Conservation (phyloP, 1,139 yeast species). For the Geotrichum australiense region DNA sequence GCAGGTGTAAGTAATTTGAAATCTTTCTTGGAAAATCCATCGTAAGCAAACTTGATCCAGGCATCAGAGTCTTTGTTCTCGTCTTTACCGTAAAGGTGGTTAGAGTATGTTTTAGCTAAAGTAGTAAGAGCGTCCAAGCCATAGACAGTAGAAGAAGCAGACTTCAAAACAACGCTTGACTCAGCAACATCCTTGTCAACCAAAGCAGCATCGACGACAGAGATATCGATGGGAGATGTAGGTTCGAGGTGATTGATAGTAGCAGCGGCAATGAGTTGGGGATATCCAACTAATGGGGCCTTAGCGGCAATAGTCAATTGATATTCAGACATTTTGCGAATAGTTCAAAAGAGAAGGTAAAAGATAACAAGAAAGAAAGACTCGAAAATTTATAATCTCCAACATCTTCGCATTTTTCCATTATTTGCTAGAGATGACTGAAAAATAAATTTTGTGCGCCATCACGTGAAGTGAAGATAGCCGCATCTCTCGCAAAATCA, state of each 20-base stretch:
- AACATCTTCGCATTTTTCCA: constrained; percentile 3
- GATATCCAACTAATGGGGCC: constrained; percentile 75
- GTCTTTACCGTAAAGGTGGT: constrained; percentile 23
- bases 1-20: constrained; percentile 76
- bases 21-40: constrained; percentile 70
- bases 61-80: constrained; percentile 31
- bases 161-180: constrained; percentile 42
- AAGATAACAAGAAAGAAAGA: background rate
- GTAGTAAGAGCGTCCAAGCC: constrained; percentile 41
- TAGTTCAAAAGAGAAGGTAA: constrained; percentile 3
- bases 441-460: too few relatives aligned
- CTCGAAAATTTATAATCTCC: background rate
- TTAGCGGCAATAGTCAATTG: constrained; percentile 62
- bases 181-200: constrained; percentile 32
- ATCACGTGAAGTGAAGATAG: too few relatives aligned
- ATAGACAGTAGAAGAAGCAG: constrained; percentile 41
- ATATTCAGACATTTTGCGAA: constrained; percentile 13
- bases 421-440: too few relatives aligned
- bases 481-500: too few relatives aligned
- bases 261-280: constrained; percentile 72
- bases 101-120: constrained; percentile 40
- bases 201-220: constrained; percentile 42
- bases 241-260: constrained; percentile 53
- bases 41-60: constrained; percentile 67
- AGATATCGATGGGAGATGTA: constrained; percentile 48